Evolutionary conservation across 2,329 filamentous ascomycete species (phyloP).

Genomic region (Pyrenophora tritici-repentis): DNA sequence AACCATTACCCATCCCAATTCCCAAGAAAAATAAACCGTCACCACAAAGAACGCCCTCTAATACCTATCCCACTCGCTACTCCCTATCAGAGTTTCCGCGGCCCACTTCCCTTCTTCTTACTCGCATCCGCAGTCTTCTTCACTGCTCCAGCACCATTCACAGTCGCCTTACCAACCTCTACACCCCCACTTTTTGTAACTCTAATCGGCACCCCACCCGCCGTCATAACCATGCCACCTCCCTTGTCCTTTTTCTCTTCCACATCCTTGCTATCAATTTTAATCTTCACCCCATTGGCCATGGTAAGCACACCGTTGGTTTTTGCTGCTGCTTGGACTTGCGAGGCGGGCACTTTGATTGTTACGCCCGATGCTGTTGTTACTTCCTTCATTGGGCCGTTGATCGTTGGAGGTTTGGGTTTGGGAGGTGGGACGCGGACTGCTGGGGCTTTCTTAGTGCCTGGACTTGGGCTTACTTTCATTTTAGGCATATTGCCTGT

Average conservation of each 20-base stretch:
- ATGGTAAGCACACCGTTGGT: slow-evolving; percentile 38
- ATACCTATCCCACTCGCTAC: neutral
- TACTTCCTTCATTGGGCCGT: slow-evolving; percentile 36
- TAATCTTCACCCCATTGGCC: slow-evolving; percentile 37
- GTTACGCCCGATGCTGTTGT: slow-evolving; percentile 39
- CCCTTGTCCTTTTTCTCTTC: slow-evolving; percentile 40
- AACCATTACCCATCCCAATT: neutral
- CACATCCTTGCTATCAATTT: slow-evolving; percentile 39
- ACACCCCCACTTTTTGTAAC: slow-evolving; percentile 29
- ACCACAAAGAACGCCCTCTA: neutral
- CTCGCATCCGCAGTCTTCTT: neutral
- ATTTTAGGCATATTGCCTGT: slow-evolving; percentile 25
- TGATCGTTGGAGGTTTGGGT: slow-evolving; percentile 23
- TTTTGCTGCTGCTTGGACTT: slow-evolving; percentile 40
- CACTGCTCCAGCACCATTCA: neutral
- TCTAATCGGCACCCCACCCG: slow-evolving; percentile 42
- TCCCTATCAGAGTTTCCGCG: slow-evolving; percentile 12
- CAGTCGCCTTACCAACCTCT: neutral
- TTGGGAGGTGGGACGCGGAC: neutral
- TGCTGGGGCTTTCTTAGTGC: slow-evolving; percentile 11
- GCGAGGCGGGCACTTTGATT: slow-evolving; percentile 40
- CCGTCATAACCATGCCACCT: slow-evolving; percentile 33
- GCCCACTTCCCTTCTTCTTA: neutral
- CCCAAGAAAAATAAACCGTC: neutral
- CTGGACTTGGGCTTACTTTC: slow-evolving; percentile 17